Evolutionary conservation across 495 filamentous ascomycete genomes (phyloP).

Genomic region (Hypoxylon perforatum): DNA sequence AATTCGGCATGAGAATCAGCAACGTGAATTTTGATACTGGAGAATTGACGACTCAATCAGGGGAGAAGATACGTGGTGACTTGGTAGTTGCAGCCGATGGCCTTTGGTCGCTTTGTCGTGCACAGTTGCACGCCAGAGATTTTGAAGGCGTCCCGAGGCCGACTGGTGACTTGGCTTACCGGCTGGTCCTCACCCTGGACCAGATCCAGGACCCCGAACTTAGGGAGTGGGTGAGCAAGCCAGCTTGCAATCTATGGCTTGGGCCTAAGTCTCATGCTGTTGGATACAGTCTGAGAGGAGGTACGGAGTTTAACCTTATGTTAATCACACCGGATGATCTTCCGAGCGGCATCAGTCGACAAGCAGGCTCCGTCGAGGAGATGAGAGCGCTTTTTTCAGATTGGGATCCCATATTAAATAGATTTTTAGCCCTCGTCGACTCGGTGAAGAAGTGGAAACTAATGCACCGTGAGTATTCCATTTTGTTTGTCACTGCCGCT

Average conservation of each 20-base stretch:
- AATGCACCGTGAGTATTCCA: slow-evolving; percentile 45
- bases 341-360: slow-evolving; percentile 50
- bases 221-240: slow-evolving; percentile 56
- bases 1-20: slow-evolving; percentile 45
- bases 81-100: slow-evolving; percentile 66
- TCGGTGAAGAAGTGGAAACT: slow-evolving; percentile 52
- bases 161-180: slow-evolving; percentile 68
- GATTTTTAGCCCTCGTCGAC: slow-evolving; percentile 35
- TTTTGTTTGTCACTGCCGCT: neutral
- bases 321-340: slow-evolving; percentile 60
- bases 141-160: slow-evolving; percentile 53
- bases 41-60: slow-evolving; percentile 49
- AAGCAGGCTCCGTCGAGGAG: slow-evolving; percentile 54
- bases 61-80: slow-evolving; percentile 50
- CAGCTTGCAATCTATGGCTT: slow-evolving; percentile 73
- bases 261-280: slow-evolving; percentile 67
- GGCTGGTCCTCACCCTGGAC: slow-evolving; percentile 58
- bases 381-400: slow-evolving; percentile 56
- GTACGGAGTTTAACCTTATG: slow-evolving; percentile 65
- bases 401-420: slow-evolving; percentile 59
- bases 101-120: slow-evolving; percentile 59
- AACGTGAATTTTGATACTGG: slow-evolving; percentile 53
- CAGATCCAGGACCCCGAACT: slow-evolving; percentile 58
- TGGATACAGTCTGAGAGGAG: slow-evolving; percentile 63
- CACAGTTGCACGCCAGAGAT: slow-evolving; percentile 50